A percentile compares a stretch with the other conserved stretches of the same genome.
Evolutionary conservation across 2,329 filamentous ascomycete species (phyloP).

Genomic region (Botrytis porri): DNA sequence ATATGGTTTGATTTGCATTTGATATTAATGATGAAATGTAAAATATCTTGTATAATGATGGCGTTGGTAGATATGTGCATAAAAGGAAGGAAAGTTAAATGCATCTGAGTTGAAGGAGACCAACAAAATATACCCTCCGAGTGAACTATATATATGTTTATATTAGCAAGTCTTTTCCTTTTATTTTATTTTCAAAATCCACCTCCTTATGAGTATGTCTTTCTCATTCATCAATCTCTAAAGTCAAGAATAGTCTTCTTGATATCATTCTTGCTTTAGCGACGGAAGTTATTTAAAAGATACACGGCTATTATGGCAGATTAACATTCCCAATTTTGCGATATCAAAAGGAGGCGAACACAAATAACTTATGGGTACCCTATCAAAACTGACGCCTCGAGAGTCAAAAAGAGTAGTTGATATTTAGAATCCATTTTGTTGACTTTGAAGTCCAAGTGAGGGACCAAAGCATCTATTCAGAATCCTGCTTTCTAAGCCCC

Average conservation of each 20-base stretch:
- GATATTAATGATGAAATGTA: background rate
- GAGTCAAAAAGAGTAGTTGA: too few species aligned
- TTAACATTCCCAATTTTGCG: background rate
- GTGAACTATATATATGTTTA: background rate
- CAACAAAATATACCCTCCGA: background rate
- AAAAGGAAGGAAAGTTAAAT: background rate
- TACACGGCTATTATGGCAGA: background rate
- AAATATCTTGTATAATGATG: background rate
- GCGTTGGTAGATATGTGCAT: background rate
- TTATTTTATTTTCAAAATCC: too few species aligned
- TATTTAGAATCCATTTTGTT: rapidly evolving
- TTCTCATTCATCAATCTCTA: background rate
- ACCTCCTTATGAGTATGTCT: background rate
- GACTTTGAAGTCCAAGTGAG: background rate
- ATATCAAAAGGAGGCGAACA: background rate
- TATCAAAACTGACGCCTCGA: background rate
- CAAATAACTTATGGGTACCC: background rate
- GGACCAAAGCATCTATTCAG: background rate
- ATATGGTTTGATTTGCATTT: background rate
- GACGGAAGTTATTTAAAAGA: background rate
- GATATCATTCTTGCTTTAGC: background rate
- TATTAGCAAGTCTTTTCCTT: background rate
- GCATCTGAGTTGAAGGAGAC: background rate
- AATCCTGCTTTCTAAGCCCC: background rate
- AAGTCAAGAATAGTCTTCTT: background rate